These are phyloP conservation scores for Euphrasia arctica DNA, from an alignment of 305 asterid genomes.

Conservation along the genomic window DNA sequence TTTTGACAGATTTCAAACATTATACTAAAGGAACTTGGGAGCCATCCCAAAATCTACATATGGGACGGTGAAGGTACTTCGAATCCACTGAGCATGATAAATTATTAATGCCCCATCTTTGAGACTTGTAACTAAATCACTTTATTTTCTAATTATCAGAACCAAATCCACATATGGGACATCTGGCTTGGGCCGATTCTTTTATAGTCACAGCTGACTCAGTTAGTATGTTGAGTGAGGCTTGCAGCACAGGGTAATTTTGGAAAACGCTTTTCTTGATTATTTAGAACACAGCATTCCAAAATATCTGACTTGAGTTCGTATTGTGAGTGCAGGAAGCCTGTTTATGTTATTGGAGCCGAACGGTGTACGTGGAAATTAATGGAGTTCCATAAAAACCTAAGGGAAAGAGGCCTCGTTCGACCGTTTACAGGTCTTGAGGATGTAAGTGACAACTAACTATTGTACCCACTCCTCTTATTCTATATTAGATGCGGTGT, in stretches of 20 bases:
- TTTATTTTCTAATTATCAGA: constrained; percentile 43
- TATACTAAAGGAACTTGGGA: constrained; percentile 73
- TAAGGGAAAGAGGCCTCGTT: constrained; percentile 80
- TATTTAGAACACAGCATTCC: constrained; percentile 8
- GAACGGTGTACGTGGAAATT: constrained; percentile 95
- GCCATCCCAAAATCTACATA: constrained; percentile 72
- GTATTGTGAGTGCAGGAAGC: constrained; percentile 62
- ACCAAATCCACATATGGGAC: constrained; percentile 96
- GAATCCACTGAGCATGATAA: constrained; percentile 15
- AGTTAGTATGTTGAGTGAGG: constrained; percentile 97
- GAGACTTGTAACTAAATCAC: constrained; percentile 23
- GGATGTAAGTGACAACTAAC: constrained; percentile 66
- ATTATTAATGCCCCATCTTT: constrained; percentile 21
- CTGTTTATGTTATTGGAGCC: constrained; percentile 91
- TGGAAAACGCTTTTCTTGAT: constrained; percentile 22
- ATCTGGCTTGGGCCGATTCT: constrained; percentile 98
- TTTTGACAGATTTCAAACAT: constrained; percentile 52
- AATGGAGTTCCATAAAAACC: constrained; percentile 75
- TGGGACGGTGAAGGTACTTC: constrained; percentile 94
- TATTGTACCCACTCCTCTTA: not conserved
- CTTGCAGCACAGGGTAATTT: constrained; percentile 97
- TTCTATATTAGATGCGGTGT: no score
- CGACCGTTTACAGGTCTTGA: constrained; percentile 96
- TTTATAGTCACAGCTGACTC: constrained; percentile 93
- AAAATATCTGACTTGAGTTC: constrained; percentile 14